Base-by-base conservation (phyloP, 495 filamentous ascomycete species). In the Penicillium herquei region DNA sequence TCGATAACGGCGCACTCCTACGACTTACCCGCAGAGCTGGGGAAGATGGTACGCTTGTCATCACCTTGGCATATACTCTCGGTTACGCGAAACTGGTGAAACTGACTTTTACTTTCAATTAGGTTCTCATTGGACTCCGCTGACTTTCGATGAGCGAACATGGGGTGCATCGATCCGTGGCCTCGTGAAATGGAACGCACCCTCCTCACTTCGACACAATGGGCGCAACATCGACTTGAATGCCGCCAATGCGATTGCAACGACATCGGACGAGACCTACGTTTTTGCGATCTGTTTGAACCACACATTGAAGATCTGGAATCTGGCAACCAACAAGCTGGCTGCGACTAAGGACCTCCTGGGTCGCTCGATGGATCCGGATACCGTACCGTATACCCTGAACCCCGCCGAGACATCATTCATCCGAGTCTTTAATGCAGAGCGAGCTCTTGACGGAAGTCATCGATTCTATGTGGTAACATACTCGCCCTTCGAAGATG, bases 251-350 rank as follows among this genome's bases (percentile, higher is more conserved):
- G 84, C 87, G 17, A 83, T 91, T 51, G 75, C 78, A 39, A 76
- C 79, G 33, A 85, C 87, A 41, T 82, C 86, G 18, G 82, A 86
- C 58, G 78, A 81, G 17, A 85, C 81, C 1, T 79, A 92, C 63
- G 78, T 95, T 1, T 94, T 95, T 62, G 91, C 91, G 0, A 83
- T 94, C 30, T 93, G 87, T 61, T 68, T 97, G 39, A 89, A 98
- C 58, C 92, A 98, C 62, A 87, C 84, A 2, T 70, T 99, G 63
- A 86, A 89, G 63, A 84, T 90, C 30, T 96, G 92, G 93, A 93
- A 93, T 61, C 74, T 90, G 14, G 72, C 79, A 3, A 87, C 81
- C 32, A 91, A 91, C 49, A 86, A 83, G 64, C 80, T 89, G 43
- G 81, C 87, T 0, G 81, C 86, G 47, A 83, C 84, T 12, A 82